Percentiles rank a stretch among this genome's conserved stretches.
These are phyloP conservation scores for Cubamyces sp. DNA, from an alignment of 768 basidiomycete genomes.

Conservation along the genomic window DNA sequence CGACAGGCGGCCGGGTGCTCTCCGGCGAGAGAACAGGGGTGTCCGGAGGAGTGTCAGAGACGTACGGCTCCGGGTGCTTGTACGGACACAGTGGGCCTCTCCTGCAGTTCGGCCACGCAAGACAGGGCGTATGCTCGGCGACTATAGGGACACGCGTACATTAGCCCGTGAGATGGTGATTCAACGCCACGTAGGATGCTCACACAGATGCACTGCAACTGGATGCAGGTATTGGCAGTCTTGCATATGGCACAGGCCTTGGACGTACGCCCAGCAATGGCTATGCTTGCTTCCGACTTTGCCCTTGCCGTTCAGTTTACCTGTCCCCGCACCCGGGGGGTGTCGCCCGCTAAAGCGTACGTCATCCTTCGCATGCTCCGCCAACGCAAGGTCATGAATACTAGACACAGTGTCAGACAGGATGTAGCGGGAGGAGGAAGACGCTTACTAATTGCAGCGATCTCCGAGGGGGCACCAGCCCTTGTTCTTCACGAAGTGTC, in stretches of 20 bases:
- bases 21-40: slow-evolving; percentile 11
- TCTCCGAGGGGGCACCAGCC: slow-evolving; percentile 49
- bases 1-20: slow-evolving; percentile 8
- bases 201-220: slow-evolving; percentile 37
- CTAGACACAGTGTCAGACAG: slow-evolving; percentile 29
- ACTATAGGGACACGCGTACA: slow-evolving; percentile 29
- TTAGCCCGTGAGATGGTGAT: not conserved
- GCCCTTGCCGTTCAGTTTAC: slow-evolving; percentile 8
- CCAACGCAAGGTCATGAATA: slow-evolving; percentile 39
- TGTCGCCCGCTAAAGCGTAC: slow-evolving; percentile 25
- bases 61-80: slow-evolving; percentile 35
- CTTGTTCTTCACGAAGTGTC: slow-evolving; percentile 45
- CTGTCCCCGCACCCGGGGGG: slow-evolving; percentile 5
- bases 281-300: slow-evolving; percentile 34
- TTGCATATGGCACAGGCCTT: slow-evolving; percentile 36
- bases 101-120: slow-evolving; percentile 38
- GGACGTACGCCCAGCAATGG: slow-evolving; percentile 45
- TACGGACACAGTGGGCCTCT: slow-evolving; percentile 33
- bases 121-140: slow-evolving; percentile 41
- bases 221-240: slow-evolving; percentile 40
- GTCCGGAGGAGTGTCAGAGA: slow-evolving; percentile 22
- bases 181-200: slow-evolving; percentile 24
- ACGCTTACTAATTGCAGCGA: slow-evolving; percentile 46
- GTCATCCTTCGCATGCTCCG: slow-evolving; percentile 31
- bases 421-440: not conserved